Base-by-base conservation (phyloP, 2,329 filamentous ascomycete genomes). In the Fusarium falciforme region DNA sequence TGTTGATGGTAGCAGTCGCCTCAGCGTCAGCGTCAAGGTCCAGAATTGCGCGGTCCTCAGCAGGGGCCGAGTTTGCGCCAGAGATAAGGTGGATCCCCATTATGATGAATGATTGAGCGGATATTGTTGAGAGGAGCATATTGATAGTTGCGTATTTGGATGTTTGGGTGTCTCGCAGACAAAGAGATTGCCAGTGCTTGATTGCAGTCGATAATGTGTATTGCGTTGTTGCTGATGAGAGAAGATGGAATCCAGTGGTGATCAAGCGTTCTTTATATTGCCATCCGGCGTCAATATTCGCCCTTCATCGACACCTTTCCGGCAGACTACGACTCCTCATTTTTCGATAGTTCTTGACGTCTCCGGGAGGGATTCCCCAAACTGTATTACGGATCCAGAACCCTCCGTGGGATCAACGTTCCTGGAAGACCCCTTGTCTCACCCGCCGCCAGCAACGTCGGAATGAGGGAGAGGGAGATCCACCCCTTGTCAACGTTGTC, bases 51-150 rank as follows among this genome's bases (percentile, higher is more conserved):
- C 25, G 33, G n/a, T 14, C n/a, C 5, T 64, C 42, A 1, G 60
- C 16, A 9, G 76, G 74, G 11, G 66, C 64, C 33, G 68, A 65
- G 33, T 44, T 35, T 9, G 55, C 72, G 2, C 54, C 59, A 2
- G 58, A 20, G 7, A 67, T 17, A 0, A 67, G 61, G 6, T 66
- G 64, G 11, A 65, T 42, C 14, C 60, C 58, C 12, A 77, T 14
- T 1, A 78, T 33, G 20, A 78, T n/a, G 1, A 59, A 55, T 0
- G 55, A 49, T 4, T 59, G 63, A 2, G 47, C 6, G 27, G 52
- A 70, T 25, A 68, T n/a, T n/a, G 65, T 67, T 38, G 70, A 57
- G 10, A 69, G 40, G 47, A 74, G 68, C 76, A 77, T 77, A 8
- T 47, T 71, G 67, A 22, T 20, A 20, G 27, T 20, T n/a, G 6